Base-by-base conservation (phyloP, 495 filamentous ascomycete genomes). In the Talaromyces adpressus region DNA sequence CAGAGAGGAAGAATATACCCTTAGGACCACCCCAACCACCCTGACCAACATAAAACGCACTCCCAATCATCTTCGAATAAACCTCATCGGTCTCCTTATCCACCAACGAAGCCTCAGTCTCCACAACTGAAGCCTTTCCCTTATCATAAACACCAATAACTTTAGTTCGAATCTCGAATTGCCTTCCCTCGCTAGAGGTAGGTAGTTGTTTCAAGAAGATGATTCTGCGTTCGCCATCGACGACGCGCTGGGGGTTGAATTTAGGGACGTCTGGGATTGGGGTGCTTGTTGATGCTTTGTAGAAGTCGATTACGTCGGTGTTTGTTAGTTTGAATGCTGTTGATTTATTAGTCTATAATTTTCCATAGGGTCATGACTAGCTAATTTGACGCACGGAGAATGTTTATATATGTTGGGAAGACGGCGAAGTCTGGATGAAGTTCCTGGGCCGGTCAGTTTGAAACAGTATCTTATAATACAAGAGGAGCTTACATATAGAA, bases 1-100 rank as follows among this genome's bases (percentile, higher is more conserved):
- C 1, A 8, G 25, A 30, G 4, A 65, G 18, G 36, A 30, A 27
- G n/a, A 14, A 30, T 41, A 54, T 62, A 85, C 90, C 90, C 78
- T 94, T 93, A n/a, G 92, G 91, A 1, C 91, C 92, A 62, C 91
- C 91, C 92, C 91, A 96, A 60, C 83, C 83, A 49, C 92, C 92
- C 75, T 96, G 91, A 6, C 84, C 91, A 39, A 95, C 88, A 67
- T 85, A 91, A 75, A 96, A 96, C 18, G 82, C 85, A 64, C 84
- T 89, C 53, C 84, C 83, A 41, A 88, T 76, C 39, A 84, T 84
- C 67, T 84, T 84, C 34, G 82, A 78, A 75, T 92, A 97, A 23
- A 89, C 81, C 69, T 92, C 90, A 47, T 87, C 89, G 9, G 73
- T 84, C 53, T 72, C 72, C 51, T 78, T 85, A 63, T 96, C 90